Conservation (phyloP, 139 green algal species). For the Chlorella sorokiniana region DNA sequence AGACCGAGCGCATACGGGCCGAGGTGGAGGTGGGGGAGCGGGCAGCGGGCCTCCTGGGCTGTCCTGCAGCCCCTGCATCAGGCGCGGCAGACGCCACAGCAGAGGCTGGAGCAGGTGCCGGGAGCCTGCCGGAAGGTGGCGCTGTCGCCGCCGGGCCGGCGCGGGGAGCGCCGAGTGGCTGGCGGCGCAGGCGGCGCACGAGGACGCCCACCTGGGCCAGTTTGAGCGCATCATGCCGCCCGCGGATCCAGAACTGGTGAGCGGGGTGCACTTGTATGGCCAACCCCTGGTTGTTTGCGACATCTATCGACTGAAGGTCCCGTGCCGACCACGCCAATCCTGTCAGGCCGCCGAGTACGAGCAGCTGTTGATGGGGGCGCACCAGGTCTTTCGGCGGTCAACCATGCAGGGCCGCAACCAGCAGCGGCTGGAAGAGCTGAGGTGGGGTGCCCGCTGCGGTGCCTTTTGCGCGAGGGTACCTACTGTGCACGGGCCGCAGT, state of each 20-base stretch:
- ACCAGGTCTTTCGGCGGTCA: constrained; percentile 15
- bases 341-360: constrained; percentile 19
- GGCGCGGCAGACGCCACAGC: not conserved
- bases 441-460: not conserved
- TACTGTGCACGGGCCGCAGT: too few species aligned
- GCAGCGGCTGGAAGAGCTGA: not conserved
- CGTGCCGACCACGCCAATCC: not conserved
- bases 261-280: not conserved
- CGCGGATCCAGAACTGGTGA: not conserved
- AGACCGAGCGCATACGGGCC: not conserved
- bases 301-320: not conserved
- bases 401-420: constrained; percentile 32
- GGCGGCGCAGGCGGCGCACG: constrained; percentile 1
- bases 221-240: constrained; percentile 34
- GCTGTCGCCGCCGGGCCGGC: not conserved
- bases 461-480: not conserved
- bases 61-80: constrained; percentile 15
- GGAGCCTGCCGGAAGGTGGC: too few species aligned
- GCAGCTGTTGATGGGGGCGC: constrained; percentile 14
- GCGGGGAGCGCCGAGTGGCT: not conserved
- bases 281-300: not conserved
- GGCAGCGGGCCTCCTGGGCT: too few species aligned
- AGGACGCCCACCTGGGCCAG: constrained; percentile 23
- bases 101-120: not conserved
- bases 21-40: not conserved